phyloP scores from a whole-genome alignment of 768 basidiomycete species.

The Tulasnella calospora region DNA sequence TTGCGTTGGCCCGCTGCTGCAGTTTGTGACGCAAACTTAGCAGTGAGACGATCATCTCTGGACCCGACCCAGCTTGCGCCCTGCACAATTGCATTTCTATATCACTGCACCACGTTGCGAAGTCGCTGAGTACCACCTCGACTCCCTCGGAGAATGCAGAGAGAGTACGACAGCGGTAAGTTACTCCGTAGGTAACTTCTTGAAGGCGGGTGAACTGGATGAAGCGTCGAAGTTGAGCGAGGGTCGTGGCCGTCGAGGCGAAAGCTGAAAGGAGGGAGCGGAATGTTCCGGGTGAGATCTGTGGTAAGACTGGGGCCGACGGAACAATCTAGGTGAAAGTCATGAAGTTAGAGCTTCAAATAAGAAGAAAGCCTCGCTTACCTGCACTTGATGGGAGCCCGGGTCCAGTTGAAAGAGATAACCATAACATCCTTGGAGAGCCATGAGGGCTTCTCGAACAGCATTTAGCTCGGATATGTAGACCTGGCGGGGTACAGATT shows the following conservation, averaged over 20 bases:
- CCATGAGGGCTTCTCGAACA: constrained; percentile 70
- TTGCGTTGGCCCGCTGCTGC: constrained; percentile 51
- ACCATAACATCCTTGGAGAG: constrained; percentile 56
- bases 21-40: constrained; percentile 59
- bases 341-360: background rate
- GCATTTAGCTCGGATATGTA: constrained; percentile 72
- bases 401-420: constrained; percentile 20
- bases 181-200: constrained; percentile 27
- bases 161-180: constrained; percentile 50
- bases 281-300: constrained; percentile 63
- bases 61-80: constrained; percentile 49
- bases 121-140: constrained; percentile 50
- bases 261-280: constrained; percentile 59
- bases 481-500: constrained; percentile 40
- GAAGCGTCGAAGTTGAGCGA: constrained; percentile 62
- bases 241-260: constrained; percentile 53
- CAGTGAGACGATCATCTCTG: constrained; percentile 57
- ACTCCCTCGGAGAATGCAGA: constrained; percentile 80
- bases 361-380: background rate
- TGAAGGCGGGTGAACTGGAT: constrained; percentile 35
- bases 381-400: background rate
- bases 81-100: constrained; percentile 62
- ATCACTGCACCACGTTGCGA: constrained; percentile 66
- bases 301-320: constrained; percentile 53
- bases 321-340: constrained; percentile 37